Evolutionary conservation across 23 red algal species (phyloP).

Genomic region (Gracilaria domingensis): DNA sequence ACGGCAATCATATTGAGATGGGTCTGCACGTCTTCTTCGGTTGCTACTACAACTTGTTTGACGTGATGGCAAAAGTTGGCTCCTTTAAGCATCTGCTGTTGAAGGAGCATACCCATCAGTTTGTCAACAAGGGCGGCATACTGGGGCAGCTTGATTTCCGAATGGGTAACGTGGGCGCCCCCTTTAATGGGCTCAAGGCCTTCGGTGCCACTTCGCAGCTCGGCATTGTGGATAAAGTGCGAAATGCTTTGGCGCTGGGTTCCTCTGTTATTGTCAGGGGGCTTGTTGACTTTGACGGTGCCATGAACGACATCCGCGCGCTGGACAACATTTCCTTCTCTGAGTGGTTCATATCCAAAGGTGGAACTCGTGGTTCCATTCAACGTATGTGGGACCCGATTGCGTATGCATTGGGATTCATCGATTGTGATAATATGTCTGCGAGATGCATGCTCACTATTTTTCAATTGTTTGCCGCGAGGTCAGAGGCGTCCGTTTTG

Average conservation of each 20-base stretch:
- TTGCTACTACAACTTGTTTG: conserved; percentile 98
- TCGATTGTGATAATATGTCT: conserved; percentile 90
- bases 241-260: conserved; percentile 85
- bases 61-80: conserved; percentile 93
- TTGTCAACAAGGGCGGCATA: conserved; percentile 80
- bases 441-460: conserved; percentile 98
- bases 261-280: conserved; percentile 81
- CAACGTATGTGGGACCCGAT: conserved; percentile 96
- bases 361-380: conserved; percentile 76
- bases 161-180: conserved; percentile 82
- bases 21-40: conserved; percentile 98
- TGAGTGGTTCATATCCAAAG: conserved; percentile 88
- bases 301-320: conserved; percentile 89
- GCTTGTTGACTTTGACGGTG: conserved; percentile 92
- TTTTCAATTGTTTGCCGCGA: conserved; percentile 90
- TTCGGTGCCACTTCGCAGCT: conserved; percentile 92
- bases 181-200: conserved; percentile 97
- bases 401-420: conserved; percentile 94
- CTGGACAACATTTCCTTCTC: conserved; percentile 91
- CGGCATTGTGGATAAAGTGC: conserved; percentile 76
- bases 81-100: conserved; percentile 75
- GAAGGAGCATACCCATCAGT: conserved; percentile 92
- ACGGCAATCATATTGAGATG: conserved; percentile 99
- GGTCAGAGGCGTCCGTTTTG: conserved; percentile 82
- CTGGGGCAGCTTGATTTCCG: conserved; percentile 88